Percentiles rank a stretch among this genome's conserved stretches.
Conservation (phyloP, 2,329 filamentous ascomycete species). For the Aureobasidium sp. region DNA sequence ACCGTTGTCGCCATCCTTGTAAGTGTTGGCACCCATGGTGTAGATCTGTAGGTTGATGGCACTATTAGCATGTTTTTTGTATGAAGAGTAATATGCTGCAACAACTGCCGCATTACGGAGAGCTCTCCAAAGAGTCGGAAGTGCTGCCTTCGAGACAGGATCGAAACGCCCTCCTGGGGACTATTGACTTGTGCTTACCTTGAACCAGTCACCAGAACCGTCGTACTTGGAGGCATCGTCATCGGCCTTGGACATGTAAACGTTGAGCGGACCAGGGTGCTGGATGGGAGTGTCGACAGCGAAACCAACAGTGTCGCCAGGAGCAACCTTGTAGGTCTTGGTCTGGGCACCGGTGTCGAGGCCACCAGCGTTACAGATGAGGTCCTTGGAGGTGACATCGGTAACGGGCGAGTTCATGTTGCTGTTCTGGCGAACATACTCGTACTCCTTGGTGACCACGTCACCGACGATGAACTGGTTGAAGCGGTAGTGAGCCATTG, state of each 20-base stretch:
- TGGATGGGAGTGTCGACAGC: constrained; percentile 20
- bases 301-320: constrained; percentile 20
- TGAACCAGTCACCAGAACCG: constrained; percentile 33
- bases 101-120: no score
- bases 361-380: constrained; percentile 32
- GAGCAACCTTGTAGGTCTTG: constrained; percentile 10
- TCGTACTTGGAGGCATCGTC: constrained; percentile 42
- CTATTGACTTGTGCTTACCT: background rate
- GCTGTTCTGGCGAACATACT: constrained; percentile 42
- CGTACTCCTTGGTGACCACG: constrained; percentile 36
- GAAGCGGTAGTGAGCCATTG: constrained; percentile 24
- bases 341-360: constrained; percentile 26
- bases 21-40: constrained; percentile 13
- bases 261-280: constrained; percentile 21
- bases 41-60: constrained; percentile 26
- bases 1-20: constrained; percentile 41
- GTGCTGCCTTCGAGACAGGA: no score
- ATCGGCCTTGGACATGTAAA: constrained; percentile 29
- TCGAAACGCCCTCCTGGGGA: no score
- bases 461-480: constrained; percentile 37
- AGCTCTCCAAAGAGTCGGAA: no score
- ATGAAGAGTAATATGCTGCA: no score
- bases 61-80: no score
- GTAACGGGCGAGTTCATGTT: constrained; percentile 30
- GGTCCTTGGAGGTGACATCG: constrained; percentile 29